phyloP scores from a whole-genome alignment of 768 basidiomycete species.

The Omphalotus guepiniiformis region DNA sequence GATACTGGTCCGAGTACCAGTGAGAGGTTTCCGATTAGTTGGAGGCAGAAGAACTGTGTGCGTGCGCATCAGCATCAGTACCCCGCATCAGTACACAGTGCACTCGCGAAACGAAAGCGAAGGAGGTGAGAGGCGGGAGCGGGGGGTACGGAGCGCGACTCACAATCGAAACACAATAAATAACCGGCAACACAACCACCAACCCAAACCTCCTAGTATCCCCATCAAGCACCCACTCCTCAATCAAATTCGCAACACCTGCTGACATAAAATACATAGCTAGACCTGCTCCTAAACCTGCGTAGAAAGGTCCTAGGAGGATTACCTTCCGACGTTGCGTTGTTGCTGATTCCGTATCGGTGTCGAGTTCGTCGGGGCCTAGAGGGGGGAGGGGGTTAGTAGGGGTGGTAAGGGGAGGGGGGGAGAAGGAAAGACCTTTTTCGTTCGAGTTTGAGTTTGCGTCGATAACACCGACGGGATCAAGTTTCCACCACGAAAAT shows the following conservation, averaged over 20 bases:
- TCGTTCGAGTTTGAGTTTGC: too few relatives aligned
- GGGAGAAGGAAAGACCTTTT: not conserved
- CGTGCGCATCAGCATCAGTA: too few relatives aligned
- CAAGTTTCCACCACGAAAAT: slow-evolving; percentile 6
- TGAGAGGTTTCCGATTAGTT: slow-evolving; percentile 58
- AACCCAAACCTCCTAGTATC: slow-evolving; percentile 61
- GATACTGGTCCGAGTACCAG: slow-evolving; percentile 68
- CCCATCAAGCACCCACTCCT: slow-evolving; percentile 68
- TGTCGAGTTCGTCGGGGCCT: not conserved
- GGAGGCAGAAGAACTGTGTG: slow-evolving; percentile 82
- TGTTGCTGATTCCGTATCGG: not conserved
- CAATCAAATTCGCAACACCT: slow-evolving; percentile 54
- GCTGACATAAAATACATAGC: slow-evolving; percentile 61
- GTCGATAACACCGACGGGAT: not conserved
- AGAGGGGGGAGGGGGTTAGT: not conserved
- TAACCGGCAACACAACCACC: slow-evolving; percentile 58
- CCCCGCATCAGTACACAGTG: too few relatives aligned
- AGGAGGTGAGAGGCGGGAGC: too few relatives aligned
- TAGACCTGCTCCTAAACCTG: slow-evolving; percentile 61
- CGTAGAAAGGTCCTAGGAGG: slow-evolving; percentile 67
- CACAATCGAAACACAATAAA: slow-evolving; percentile 76
- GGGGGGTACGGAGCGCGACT: slow-evolving; percentile 27
- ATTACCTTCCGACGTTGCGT: slow-evolving; percentile 34
- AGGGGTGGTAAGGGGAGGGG: not conserved
- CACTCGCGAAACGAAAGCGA: too few relatives aligned